A percentile compares a stretch with the other conserved stretches of the same genome.
phyloP scores from a whole-genome alignment of 345 rosid species.

The Rhodomyrtus tomentosa region DNA sequence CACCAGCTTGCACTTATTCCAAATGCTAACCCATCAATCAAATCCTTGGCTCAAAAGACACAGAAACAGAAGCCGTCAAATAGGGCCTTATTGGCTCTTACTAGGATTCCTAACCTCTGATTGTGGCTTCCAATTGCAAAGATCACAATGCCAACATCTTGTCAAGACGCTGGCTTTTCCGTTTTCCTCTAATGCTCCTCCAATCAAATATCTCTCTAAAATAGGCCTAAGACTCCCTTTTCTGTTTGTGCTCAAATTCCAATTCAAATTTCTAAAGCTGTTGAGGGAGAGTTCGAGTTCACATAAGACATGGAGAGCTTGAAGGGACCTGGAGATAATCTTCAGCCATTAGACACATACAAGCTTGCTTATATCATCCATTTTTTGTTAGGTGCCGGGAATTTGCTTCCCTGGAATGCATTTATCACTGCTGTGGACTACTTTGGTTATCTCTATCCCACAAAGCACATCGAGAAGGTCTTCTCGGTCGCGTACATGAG shows the following conservation, averaged over 20 bases:
- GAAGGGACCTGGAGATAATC: neutral
- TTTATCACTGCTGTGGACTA: constrained; percentile 87
- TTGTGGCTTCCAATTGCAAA: neutral
- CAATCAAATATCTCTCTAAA: neutral
- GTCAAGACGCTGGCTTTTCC: neutral
- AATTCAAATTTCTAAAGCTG: neutral
- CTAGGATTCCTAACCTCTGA: neutral
- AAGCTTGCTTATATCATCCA: constrained; percentile 68
- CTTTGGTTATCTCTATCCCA: constrained; percentile 58
- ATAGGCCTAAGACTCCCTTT: neutral
- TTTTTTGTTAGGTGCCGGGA: constrained; percentile 87
- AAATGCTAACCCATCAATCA: constrained; percentile 48
- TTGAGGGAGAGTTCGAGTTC: neutral
- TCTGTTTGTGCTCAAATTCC: neutral
- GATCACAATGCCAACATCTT: neutral
- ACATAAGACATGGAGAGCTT: neutral
- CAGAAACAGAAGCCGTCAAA: constrained; percentile 4
- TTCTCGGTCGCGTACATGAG: constrained; percentile 90
- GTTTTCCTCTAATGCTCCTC: neutral
- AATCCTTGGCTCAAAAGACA: constrained; percentile 5
- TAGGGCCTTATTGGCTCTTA: neutral
- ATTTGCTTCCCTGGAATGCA: constrained; percentile 94
- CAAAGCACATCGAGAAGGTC: constrained; percentile 65
- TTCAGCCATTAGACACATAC: constrained; percentile 40
- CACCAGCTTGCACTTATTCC: constrained; percentile 31